Evolutionary conservation across 345 rosid species (phyloP).

Genomic region (Trapa bicornis): DNA sequence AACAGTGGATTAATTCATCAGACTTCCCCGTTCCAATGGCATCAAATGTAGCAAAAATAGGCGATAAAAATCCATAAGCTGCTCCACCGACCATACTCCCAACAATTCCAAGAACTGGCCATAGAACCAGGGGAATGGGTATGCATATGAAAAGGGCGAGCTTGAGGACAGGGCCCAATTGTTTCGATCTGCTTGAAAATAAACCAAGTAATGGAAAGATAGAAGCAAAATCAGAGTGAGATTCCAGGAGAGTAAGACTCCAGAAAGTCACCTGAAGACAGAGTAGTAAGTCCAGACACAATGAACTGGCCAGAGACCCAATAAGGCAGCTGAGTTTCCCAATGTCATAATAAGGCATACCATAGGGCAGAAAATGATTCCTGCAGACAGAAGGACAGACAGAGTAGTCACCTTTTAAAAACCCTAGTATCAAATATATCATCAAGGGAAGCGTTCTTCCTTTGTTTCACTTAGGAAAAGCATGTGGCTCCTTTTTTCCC

Average conservation of each 20-base stretch:
- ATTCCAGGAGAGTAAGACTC: not conserved
- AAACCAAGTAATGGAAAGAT: slow-evolving; percentile 12
- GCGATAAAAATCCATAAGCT: slow-evolving; percentile 69
- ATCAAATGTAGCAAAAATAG: slow-evolving; percentile 88
- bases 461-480: not conserved
- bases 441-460: not conserved
- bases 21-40: slow-evolving; percentile 86
- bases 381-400: slow-evolving; percentile 21
- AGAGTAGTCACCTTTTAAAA: not conserved
- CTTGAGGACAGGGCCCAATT: slow-evolving; percentile 74
- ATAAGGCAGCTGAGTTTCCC: slow-evolving; percentile 57
- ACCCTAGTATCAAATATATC: not conserved
- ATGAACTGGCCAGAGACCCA: slow-evolving; percentile 65
- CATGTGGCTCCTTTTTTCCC: not conserved
- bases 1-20: slow-evolving; percentile 50
- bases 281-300: slow-evolving; percentile 52
- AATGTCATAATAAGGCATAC: slow-evolving; percentile 46
- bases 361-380: slow-evolving; percentile 57
- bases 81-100: slow-evolving; percentile 62
- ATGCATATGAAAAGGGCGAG: slow-evolving; percentile 46
- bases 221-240: slow-evolving; percentile 4
- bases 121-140: slow-evolving; percentile 37
- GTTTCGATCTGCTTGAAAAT: slow-evolving; percentile 47
- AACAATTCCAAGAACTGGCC: slow-evolving; percentile 52
- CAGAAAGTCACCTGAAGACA: slow-evolving; percentile 39